phyloP scores from a whole-genome alignment of 2,329 filamentous ascomycete species.

The Colletotrichum filicis region DNA sequence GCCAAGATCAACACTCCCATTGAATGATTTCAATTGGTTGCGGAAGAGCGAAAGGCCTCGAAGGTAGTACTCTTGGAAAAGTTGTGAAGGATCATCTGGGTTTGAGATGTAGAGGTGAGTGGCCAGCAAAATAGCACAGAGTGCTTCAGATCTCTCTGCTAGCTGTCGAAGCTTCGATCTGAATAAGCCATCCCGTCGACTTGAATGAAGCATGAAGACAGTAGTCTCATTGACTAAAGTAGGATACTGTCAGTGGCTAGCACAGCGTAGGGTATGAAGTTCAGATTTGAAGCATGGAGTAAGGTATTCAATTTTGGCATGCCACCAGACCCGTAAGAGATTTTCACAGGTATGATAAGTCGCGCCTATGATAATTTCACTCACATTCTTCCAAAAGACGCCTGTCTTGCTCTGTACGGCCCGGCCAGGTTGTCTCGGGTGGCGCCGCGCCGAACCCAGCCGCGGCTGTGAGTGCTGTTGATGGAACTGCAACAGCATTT shows the following conservation, averaged over 20 bases:
- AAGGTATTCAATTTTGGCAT: no score
- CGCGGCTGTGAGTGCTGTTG: no score
- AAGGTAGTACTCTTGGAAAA: constrained; percentile 14
- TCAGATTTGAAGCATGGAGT: no score
- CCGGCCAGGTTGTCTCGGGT: not conserved
- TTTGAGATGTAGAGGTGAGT: constrained; percentile 6
- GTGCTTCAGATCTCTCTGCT: not conserved
- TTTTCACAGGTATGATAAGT: no score
- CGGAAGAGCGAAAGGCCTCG: constrained; percentile 9
- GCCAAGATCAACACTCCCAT: not conserved
- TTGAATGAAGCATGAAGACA: not conserved
- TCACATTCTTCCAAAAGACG: not conserved
- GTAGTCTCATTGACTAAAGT: not conserved
- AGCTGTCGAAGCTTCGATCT: not conserved
- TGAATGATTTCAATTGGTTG: constrained; percentile 1
- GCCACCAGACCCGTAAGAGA: no score
- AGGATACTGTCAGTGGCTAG: not conserved
- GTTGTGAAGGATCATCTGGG: not conserved
- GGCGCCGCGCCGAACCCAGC: no score
- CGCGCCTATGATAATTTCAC: not conserved
- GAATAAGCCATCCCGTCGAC: not conserved
- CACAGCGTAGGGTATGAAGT: no score
- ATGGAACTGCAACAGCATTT: no score
- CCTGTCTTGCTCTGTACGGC: not conserved
- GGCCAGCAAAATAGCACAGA: constrained; percentile 1